Conservation (phyloP, 257 asterid species). For the Apocynum venetum region DNA sequence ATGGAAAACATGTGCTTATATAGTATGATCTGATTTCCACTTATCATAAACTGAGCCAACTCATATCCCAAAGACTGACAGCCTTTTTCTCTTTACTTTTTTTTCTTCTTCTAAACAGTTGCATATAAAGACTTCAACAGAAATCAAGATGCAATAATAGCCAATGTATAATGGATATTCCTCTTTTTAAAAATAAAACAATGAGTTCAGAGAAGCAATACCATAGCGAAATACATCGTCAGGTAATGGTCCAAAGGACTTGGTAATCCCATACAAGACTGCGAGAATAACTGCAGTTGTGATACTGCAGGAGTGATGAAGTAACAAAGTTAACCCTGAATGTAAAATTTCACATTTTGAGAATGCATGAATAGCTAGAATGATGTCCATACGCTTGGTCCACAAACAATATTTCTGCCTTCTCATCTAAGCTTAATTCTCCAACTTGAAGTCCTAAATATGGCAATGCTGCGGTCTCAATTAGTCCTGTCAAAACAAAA, state of each 20-base stretch:
- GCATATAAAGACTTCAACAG: background rate
- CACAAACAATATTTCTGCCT: constrained; percentile 75
- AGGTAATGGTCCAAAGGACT: constrained; percentile 83
- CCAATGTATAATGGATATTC: background rate
- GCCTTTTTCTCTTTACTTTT: background rate
- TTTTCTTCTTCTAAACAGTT: background rate
- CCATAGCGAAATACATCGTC: constrained; percentile 89
- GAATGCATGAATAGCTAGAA: constrained; percentile 12
- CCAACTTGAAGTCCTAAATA: constrained; percentile 58
- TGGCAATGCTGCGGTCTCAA: constrained; percentile 72
- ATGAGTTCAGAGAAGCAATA: constrained; percentile 25
- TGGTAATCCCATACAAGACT: constrained; percentile 78
- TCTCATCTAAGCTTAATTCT: constrained; percentile 81
- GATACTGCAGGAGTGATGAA: constrained; percentile 44
- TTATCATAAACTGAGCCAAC: background rate
- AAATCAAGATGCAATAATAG: background rate
- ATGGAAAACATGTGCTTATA: background rate
- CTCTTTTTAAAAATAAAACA: background rate
- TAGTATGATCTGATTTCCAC: background rate
- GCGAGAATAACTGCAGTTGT: constrained; percentile 79
- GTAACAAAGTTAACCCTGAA: constrained; percentile 20
- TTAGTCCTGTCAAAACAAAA: constrained; percentile 95
- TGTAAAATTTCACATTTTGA: constrained; percentile 3
- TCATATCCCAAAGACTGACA: background rate
- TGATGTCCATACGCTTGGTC: constrained; percentile 63